A percentile compares a stretch with the other conserved stretches of the same genome.
These are phyloP conservation scores for Leccinum fibrillosum DNA, from an alignment of 768 basidiomycete species.

Conservation along the genomic window DNA sequence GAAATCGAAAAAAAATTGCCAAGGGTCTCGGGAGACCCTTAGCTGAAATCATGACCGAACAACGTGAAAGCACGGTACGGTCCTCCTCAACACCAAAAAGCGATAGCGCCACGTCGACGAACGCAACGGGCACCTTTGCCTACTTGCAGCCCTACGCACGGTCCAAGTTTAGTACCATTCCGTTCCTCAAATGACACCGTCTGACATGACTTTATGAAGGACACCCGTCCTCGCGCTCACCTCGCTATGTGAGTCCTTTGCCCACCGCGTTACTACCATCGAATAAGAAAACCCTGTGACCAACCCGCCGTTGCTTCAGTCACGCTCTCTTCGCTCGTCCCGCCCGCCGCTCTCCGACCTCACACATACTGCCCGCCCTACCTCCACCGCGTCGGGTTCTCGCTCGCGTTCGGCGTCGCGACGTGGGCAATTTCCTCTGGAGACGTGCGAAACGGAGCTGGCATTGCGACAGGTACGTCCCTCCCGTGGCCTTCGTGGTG, in stretches of 20 bases:
- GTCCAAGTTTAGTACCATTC: conserved; percentile 29
- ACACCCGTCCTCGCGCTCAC: conserved; percentile 30
- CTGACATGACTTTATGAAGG: conserved; percentile 22
- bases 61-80: background rate
- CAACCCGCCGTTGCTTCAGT: conserved; percentile 25
- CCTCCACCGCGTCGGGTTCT: conserved; percentile 42
- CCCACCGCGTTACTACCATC: background rate
- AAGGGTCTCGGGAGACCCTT: too few relatives aligned
- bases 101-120: conserved; percentile 1
- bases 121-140: conserved; percentile 24
- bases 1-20: background rate
- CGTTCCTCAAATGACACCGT: background rate
- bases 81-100: background rate
- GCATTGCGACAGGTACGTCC: conserved; percentile 35
- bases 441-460: conserved; percentile 43
- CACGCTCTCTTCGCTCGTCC: conserved; percentile 34
- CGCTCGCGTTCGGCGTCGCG: conserved; percentile 41
- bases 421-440: conserved; percentile 41
- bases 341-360: conserved; percentile 30
- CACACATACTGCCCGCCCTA: conserved; percentile 38
- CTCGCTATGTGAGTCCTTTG: conserved; percentile 31
- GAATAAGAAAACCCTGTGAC: background rate
- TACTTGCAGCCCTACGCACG: conserved; percentile 28
- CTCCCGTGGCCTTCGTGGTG: background rate
- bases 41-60: conserved; percentile 6